Evolutionary conservation across 2,329 filamentous ascomycete species (phyloP).

Genomic region (Alternaria panax): DNA sequence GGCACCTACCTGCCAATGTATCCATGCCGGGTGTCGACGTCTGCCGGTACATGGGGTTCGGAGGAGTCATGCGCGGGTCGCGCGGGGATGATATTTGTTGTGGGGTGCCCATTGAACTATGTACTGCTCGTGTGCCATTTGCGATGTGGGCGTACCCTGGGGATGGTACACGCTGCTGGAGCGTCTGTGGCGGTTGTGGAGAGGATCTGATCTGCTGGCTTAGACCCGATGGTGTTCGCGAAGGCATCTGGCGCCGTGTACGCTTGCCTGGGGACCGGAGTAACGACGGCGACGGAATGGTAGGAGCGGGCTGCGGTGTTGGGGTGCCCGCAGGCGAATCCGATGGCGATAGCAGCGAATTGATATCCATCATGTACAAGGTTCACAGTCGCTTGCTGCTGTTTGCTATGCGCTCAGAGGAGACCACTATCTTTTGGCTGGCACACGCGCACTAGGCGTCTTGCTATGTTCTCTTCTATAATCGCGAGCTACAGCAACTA

Average conservation of each 20-base stretch:
- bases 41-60: constrained; percentile 48
- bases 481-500: constrained; percentile 26
- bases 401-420: constrained; percentile 1
- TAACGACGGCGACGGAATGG: constrained; percentile 35
- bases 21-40: constrained; percentile 58
- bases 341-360: constrained; percentile 58
- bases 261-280: constrained; percentile 43
- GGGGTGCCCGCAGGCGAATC: constrained; percentile 52
- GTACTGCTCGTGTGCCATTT: constrained; percentile 41
- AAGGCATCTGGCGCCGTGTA: constrained; percentile 44
- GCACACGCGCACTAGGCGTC: constrained; percentile 8
- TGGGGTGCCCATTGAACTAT: constrained; percentile 45
- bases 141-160: constrained; percentile 36
- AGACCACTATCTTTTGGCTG: background rate
- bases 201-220: constrained; percentile 53
- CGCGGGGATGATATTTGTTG: constrained; percentile 38
- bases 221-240: constrained; percentile 53
- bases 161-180: constrained; percentile 41
- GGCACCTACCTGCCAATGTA: constrained; percentile 53
- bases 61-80: constrained; percentile 45
- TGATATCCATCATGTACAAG: constrained; percentile 56
- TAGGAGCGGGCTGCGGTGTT: constrained; percentile 38
- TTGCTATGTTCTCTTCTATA: constrained; percentile 10
- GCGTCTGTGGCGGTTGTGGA: constrained; percentile 47
- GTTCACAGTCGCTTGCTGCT: constrained; percentile 5